Conservation (phyloP, 1,284 basidiomycete species). For the Tilletia walkeri region DNA sequence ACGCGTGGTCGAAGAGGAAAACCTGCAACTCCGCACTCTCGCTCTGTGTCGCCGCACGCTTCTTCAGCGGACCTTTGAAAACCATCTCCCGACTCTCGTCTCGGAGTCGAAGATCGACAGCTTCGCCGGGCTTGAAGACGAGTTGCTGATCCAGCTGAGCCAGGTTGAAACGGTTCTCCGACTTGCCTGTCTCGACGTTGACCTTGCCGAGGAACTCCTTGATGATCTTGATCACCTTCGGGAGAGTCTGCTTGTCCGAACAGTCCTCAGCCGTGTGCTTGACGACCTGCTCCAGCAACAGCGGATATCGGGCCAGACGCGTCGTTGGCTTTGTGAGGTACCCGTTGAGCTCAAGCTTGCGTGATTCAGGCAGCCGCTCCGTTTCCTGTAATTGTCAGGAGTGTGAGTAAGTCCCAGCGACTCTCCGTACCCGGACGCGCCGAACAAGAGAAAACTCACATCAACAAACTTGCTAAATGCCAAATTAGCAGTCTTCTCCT, state of each 20-base stretch:
- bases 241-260: conserved; percentile 76
- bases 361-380: conserved; percentile 87
- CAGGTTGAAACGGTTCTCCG: conserved; percentile 89
- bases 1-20: conserved; percentile 94
- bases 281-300: conserved; percentile 84
- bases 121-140: conserved; percentile 77
- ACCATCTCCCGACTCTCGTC: conserved; percentile 88
- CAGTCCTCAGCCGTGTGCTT: conserved; percentile 91
- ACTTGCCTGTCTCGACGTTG: conserved; percentile 85
- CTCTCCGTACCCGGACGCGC: neutral
- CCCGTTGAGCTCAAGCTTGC: conserved; percentile 95
- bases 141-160: conserved; percentile 85
- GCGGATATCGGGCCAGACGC: conserved; percentile 88
- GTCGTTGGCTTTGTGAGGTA: conserved; percentile 97
- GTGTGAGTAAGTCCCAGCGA: neutral
- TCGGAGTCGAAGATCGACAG: conserved; percentile 78
- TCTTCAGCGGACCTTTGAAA: conserved; percentile 89
- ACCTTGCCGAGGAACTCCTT: conserved; percentile 82
- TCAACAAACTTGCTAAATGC: conserved; percentile 97
- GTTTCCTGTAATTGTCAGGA: conserved; percentile 59
- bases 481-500: conserved; percentile 88
- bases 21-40: conserved; percentile 85
- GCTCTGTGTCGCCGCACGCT: conserved; percentile 70
- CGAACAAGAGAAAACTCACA: conserved; percentile 28
- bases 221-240: conserved; percentile 76